Conservation (phyloP, 257 asterid species). For the Solanum boliviense region DNA sequence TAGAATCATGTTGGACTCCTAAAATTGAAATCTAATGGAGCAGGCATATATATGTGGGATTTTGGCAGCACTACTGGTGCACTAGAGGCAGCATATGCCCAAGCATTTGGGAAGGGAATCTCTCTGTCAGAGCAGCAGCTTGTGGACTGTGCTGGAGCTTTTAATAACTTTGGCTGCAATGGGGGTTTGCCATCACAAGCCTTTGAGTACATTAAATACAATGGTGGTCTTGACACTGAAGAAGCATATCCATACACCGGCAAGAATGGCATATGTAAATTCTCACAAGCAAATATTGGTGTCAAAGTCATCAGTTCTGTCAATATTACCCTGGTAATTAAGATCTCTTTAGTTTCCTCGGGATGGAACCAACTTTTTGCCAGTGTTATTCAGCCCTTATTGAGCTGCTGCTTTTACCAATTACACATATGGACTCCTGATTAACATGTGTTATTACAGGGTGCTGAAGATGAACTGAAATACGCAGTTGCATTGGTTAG, state of each 20-base stretch:
- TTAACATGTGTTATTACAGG: conserved; percentile 28
- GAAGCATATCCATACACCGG: conserved; percentile 79
- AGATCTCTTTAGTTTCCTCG: neutral
- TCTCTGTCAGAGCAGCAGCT: conserved; percentile 97
- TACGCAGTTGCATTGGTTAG: conserved; percentile 73
- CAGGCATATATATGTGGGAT: neutral
- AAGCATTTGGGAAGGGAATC: conserved; percentile 64
- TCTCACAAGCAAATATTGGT: conserved; percentile 55
- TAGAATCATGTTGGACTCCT: neutral
- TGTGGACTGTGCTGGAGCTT: conserved; percentile 92
- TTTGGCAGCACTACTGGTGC: conserved; percentile 89
- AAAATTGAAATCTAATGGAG: neutral
- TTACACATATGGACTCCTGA: neutral
- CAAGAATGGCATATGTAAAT: conserved; percentile 58
- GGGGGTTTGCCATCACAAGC: conserved; percentile 99
- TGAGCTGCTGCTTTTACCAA: neutral
- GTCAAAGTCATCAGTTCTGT: conserved; percentile 61
- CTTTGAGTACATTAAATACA: conserved; percentile 83
- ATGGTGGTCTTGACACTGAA: conserved; percentile 89
- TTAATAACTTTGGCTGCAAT: conserved; percentile 87
- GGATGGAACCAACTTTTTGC: neutral
- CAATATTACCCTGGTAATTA: conserved; percentile 70
- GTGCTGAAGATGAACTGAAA: conserved; percentile 79
- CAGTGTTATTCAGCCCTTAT: neutral
- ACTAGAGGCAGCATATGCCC: conserved; percentile 88